phyloP scores from a whole-genome alignment of 2,329 filamentous ascomycete genomes.

The Colletotrichum kahawae region DNA sequence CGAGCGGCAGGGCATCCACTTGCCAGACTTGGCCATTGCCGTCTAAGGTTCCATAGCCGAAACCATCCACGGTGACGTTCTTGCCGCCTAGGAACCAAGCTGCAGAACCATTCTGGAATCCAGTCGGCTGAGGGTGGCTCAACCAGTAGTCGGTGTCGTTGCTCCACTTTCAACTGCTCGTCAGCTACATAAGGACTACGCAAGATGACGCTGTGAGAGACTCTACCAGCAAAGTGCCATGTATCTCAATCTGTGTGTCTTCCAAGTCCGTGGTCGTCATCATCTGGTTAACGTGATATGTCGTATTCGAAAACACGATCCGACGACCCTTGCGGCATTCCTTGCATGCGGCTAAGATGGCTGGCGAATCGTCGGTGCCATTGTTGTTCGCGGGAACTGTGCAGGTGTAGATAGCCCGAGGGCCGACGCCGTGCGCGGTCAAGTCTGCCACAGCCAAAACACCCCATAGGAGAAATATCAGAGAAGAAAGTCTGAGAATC shows the following conservation, averaged over 20 bases:
- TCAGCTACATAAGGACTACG: background rate
- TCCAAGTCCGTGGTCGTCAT: background rate
- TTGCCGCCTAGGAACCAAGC: background rate
- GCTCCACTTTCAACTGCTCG: background rate
- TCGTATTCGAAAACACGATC: background rate
- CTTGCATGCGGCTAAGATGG: background rate
- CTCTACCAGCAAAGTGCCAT: background rate
- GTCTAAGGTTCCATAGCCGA: background rate
- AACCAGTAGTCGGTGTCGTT: background rate
- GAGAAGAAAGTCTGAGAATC: background rate
- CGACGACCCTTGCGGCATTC: background rate
- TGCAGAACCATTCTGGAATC: background rate
- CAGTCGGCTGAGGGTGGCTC: background rate
- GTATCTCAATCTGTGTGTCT: background rate
- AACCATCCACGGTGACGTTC: background rate
- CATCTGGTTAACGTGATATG: background rate
- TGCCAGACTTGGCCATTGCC: background rate
- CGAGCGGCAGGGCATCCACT: fast-evolving
- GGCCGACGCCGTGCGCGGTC: background rate
- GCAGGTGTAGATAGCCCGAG: background rate
- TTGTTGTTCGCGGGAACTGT: background rate
- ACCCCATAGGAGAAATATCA: background rate
- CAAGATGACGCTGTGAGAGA: background rate
- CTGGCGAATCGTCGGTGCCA: background rate
- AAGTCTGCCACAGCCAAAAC: background rate